These are phyloP conservation scores for Eucalyptus globulus DNA, from an alignment of 345 rosid genomes.

Conservation along the genomic window DNA sequence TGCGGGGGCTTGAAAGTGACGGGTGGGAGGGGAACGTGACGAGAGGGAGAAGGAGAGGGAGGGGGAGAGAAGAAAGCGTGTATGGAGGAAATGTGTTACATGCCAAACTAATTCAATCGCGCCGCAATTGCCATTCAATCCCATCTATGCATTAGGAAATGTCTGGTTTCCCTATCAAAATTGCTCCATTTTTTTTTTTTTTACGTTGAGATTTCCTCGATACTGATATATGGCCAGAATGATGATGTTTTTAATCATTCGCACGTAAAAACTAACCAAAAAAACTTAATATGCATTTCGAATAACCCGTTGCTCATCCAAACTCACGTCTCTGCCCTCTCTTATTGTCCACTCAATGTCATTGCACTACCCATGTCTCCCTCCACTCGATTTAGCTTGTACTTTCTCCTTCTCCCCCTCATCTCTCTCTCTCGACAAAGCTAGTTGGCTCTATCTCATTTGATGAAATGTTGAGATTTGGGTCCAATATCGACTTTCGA, in stretches of 20 bases:
- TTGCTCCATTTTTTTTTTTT: neutral
- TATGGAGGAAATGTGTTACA: neutral
- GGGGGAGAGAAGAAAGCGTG: neutral
- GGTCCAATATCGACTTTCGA: neutral
- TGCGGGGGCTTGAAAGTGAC: neutral
- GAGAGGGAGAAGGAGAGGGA: neutral
- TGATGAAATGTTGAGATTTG: neutral
- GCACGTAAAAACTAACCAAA: neutral
- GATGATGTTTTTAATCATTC: neutral
- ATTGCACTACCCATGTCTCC: neutral
- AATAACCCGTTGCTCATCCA: neutral
- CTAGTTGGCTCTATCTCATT: neutral
- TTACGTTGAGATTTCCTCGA: neutral
- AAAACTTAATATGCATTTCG: neutral
- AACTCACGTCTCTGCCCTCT: neutral
- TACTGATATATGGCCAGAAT: neutral
- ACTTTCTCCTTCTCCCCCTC: neutral
- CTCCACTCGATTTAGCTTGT: neutral
- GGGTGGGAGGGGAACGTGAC: neutral
- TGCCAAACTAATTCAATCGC: neutral
- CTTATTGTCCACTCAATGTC: neutral
- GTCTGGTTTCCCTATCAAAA: neutral
- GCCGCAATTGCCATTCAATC: neutral
- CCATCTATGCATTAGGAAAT: neutral
- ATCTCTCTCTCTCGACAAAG: neutral